Evolutionary conservation across 805 yeast species (phyloP), one percentile per base, ranked within the genome.

Genomic region (Ogataea populi-albae): DNA sequence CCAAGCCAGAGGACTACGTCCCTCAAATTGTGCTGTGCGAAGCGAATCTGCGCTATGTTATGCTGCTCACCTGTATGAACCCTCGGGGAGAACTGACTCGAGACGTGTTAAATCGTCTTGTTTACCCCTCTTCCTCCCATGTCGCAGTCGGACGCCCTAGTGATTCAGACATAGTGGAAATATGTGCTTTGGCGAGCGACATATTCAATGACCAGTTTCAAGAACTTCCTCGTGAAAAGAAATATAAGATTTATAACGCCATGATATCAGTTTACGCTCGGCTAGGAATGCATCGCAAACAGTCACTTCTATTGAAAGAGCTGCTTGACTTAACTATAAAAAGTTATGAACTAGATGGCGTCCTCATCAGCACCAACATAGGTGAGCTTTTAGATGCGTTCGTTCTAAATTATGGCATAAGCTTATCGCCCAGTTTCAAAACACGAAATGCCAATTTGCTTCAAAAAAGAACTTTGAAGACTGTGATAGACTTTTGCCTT

Each of bases 21-120:
- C 97, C 98, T 0, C 91, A 81, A 40, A 59, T 82, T 1, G 88
- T 88, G 0, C 84, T 78, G 45, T 77, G 83, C 27, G 96, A 87
- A 45, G 69, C 81, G 2, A 65, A 84, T 3, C 46, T 88, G 21
- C 68, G 96, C 40, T 73, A 70, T 34, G 62, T 80, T 16, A 77
- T 77, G 37, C 70, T 85, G 34, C 71, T 83, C 71, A 68, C 81
- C 2, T 55, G 66, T 7, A 56, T 78, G 4, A 68, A 68, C 42
- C 52, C 70, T 3, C 73, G 75, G 22, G 75, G 75, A 6, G 73
- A 71, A 4, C 58, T 79, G 41, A 66, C 68, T 16, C 49, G 59
- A 1, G 54, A 54, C 0, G 63, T 71, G 1, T 54, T 77, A 22
- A 64, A 69, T 5, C 57, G 66, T 10, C 61, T 81, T 4, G 69